A percentile compares a stretch with the other conserved stretches of the same genome.
These are phyloP conservation scores for Leptoxyphium fumago DNA, from an alignment of 2,329 filamentous ascomycete genomes.

Conservation along the genomic window DNA sequence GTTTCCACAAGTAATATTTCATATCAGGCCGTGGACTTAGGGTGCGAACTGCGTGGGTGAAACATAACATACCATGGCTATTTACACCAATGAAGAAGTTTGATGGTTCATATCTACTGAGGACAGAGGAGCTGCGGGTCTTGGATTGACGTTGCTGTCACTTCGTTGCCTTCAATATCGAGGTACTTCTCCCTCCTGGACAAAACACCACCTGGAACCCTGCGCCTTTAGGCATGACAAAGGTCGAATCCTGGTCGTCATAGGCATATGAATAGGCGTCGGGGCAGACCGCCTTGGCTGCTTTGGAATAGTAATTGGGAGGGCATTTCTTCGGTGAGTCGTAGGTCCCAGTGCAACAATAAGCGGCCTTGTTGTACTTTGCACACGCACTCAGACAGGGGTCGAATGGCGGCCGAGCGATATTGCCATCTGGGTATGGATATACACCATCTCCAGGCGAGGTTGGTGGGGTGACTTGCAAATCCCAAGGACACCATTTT, in stretches of 20 bases:
- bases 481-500: conserved; percentile 68
- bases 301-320: conserved; percentile 52
- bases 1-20: too few species aligned
- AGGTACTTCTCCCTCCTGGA: conserved; percentile 41
- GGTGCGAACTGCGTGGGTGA: too few species aligned
- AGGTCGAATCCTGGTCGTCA: conserved; percentile 42
- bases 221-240: conserved; percentile 47
- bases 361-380: conserved; percentile 47
- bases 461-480: conserved; percentile 52
- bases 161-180: neutral
- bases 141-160: neutral
- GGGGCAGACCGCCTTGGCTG: conserved; percentile 62
- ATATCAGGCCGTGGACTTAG: too few species aligned
- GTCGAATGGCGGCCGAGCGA: conserved; percentile 56
- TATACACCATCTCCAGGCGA: conserved; percentile 64
- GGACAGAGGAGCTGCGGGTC: too few species aligned
- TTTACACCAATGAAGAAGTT: too few species aligned
- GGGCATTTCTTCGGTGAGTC: conserved; percentile 48
- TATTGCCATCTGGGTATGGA: conserved; percentile 63
- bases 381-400: conserved; percentile 68
- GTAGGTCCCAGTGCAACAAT: conserved; percentile 64
- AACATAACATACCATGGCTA: too few species aligned
- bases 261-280: conserved; percentile 71
- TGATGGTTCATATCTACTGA: too few species aligned
- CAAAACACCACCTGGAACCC: conserved; percentile 72